A percentile compares a stretch with the other conserved stretches of the same genome.
These are phyloP conservation scores for Kwoniella shivajii DNA, from an alignment of 1,284 basidiomycete species.

Conservation along the genomic window DNA sequence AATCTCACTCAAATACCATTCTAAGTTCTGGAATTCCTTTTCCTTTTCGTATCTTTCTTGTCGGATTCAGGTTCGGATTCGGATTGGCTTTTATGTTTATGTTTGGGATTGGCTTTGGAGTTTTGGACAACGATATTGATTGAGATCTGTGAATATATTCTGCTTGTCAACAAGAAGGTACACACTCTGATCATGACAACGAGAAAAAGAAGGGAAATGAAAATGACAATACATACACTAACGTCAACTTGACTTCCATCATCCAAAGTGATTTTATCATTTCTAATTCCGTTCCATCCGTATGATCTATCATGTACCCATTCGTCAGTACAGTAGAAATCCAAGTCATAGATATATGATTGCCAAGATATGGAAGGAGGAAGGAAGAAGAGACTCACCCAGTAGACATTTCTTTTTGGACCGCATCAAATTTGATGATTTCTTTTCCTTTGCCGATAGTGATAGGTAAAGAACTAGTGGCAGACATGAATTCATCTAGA, in stretches of 20 bases:
- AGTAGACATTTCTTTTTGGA: conserved; percentile 15
- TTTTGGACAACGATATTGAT: conserved; percentile 7
- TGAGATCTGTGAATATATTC: conserved; percentile 1
- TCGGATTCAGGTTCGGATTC: too few species aligned
- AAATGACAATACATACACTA: conserved; percentile 5
- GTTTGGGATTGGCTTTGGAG: neutral
- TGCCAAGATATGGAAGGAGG: neutral
- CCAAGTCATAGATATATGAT: neutral
- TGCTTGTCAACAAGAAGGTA: neutral
- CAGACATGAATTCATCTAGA: conserved; percentile 1
- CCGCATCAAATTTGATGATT: conserved; percentile 2
- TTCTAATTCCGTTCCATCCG: conserved; percentile 24
- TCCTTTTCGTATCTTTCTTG: neutral
- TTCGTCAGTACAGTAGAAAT: neutral
- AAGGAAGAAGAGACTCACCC: conserved; percentile 13
- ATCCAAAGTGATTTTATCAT: conserved; percentile 9
- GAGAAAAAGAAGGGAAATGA: neutral
- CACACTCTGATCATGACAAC: neutral
- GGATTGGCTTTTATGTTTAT: too few species aligned
- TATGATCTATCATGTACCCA: conserved; percentile 7
- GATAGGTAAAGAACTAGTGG: conserved; percentile 2
- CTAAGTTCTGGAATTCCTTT: neutral
- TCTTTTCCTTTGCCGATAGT: conserved; percentile 7
- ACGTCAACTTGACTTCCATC: conserved; percentile 17
- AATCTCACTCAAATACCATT: neutral